Conservation (phyloP, 768 basidiomycete genomes). For the Lactarius akahatsu region DNA sequence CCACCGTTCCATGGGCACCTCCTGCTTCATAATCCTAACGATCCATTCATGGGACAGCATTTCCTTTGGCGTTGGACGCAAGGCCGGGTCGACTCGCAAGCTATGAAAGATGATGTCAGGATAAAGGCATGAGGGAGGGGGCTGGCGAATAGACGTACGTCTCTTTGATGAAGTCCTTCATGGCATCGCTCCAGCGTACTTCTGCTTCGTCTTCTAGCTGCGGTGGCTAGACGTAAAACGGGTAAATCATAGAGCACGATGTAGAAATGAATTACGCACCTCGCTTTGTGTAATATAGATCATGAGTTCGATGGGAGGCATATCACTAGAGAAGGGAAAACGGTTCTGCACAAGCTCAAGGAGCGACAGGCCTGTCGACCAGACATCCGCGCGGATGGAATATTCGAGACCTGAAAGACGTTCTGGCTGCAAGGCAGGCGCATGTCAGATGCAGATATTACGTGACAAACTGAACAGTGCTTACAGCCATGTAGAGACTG, state of each 20-base stretch:
- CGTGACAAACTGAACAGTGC: slow-evolving; percentile 38
- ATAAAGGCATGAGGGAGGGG: slow-evolving; percentile 15
- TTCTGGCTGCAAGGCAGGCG: slow-evolving; percentile 64
- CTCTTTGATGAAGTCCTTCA: slow-evolving; percentile 89
- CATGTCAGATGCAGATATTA: slow-evolving; percentile 23
- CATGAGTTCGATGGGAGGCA: slow-evolving; percentile 92
- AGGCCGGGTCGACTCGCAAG: slow-evolving; percentile 63
- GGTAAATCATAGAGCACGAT: slow-evolving; percentile 27
- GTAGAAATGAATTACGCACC: slow-evolving; percentile 42
- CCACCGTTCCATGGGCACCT: slow-evolving; percentile 89
- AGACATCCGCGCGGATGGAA: slow-evolving; percentile 94
- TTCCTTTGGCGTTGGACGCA: slow-evolving; percentile 78
- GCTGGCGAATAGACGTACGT: slow-evolving; percentile 53
- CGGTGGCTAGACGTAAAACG: slow-evolving; percentile 58
- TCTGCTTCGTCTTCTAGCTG: slow-evolving; percentile 72
- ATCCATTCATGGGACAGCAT: slow-evolving; percentile 88
- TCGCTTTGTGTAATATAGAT: slow-evolving; percentile 84
- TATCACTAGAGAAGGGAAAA: slow-evolving; percentile 91
- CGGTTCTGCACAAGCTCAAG: slow-evolving; percentile 92
- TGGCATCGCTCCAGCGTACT: slow-evolving; percentile 68
- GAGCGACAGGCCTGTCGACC: slow-evolving; percentile 94
- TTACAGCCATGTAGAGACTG: slow-evolving; percentile 97
- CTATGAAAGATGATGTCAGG: slow-evolving; percentile 39
- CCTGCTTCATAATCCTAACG: slow-evolving; percentile 67
- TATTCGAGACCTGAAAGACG: slow-evolving; percentile 91